phyloP scores from a whole-genome alignment of 208 protist genomes.

The Acanthamoeba castellanii region DNA sequence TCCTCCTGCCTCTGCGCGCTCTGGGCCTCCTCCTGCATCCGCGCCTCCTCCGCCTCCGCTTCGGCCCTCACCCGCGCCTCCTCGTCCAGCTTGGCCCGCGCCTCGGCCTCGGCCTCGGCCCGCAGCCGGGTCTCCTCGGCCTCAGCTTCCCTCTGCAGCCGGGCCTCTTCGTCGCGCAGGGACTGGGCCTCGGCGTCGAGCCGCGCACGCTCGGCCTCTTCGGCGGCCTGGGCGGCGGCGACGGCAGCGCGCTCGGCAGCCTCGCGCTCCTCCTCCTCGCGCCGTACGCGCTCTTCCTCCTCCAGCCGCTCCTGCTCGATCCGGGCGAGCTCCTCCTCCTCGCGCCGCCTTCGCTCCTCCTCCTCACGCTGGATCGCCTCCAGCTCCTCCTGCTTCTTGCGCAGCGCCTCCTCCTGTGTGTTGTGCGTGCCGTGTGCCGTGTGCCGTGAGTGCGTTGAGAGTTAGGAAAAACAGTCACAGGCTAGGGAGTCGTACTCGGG shows the following conservation, averaged over 20 bases:
- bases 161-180: neutral
- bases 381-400: neutral
- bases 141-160: neutral
- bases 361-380: neutral
- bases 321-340: neutral
- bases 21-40: neutral
- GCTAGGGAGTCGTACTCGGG: neutral
- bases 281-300: neutral
- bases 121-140: neutral
- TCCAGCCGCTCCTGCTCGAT: neutral
- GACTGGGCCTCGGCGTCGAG: neutral
- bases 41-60: neutral
- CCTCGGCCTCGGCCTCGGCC: neutral
- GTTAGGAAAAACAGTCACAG: too few relatives aligned
- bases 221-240: neutral
- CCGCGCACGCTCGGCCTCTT: neutral
- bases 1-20: neutral
- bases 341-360: neutral
- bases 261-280: neutral
- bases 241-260: too few relatives aligned
- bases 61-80: neutral
- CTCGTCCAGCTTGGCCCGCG: neutral
- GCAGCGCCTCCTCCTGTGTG: neutral
- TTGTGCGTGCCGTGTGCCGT: neutral
- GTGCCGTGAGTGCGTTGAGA: neutral